Evolutionary conservation across 176 grass and related monocot genomes (phyloP).

Genomic region (Tillandsia fasciculata): DNA sequence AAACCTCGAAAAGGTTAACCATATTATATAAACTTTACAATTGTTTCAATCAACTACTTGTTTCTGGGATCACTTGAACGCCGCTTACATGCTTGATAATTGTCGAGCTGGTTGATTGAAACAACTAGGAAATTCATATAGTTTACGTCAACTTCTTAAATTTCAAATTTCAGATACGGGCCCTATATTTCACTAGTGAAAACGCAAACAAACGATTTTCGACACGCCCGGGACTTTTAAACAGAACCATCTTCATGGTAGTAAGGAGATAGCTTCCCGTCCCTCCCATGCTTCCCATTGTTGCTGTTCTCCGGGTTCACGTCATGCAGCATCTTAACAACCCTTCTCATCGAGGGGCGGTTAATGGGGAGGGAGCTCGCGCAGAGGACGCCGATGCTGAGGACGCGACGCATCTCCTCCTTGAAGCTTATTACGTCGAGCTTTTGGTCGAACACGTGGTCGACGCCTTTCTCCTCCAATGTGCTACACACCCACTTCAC

Average conservation of each 20-base stretch:
- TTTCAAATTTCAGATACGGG: too few relatives aligned
- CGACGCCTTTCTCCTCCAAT: neutral
- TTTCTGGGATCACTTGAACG: too few relatives aligned
- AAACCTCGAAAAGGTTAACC: too few relatives aligned
- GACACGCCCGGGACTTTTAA: too few relatives aligned
- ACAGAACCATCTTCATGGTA: neutral
- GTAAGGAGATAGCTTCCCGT: neutral
- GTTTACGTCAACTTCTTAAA: too few relatives aligned
- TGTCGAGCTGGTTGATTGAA: too few relatives aligned
- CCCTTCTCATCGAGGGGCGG: neutral
- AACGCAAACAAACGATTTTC: too few relatives aligned
- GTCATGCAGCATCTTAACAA: neutral
- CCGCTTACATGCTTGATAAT: too few relatives aligned
- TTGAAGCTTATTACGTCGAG: neutral
- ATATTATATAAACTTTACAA: too few relatives aligned
- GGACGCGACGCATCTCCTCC: conserved; percentile 14
- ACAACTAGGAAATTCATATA: too few relatives aligned
- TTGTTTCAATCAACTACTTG: too few relatives aligned
- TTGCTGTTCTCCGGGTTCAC: neutral
- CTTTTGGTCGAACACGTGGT: conserved; percentile 4
- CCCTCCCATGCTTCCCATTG: neutral
- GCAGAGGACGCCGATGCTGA: conserved; percentile 15
- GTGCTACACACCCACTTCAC: conserved; percentile 8
- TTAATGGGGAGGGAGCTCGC: conserved; percentile 10
- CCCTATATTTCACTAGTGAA: too few relatives aligned